Evolutionary conservation across 495 filamentous ascomycete species (phyloP).

Genomic region (Hyaloscypha bicolor): DNA sequence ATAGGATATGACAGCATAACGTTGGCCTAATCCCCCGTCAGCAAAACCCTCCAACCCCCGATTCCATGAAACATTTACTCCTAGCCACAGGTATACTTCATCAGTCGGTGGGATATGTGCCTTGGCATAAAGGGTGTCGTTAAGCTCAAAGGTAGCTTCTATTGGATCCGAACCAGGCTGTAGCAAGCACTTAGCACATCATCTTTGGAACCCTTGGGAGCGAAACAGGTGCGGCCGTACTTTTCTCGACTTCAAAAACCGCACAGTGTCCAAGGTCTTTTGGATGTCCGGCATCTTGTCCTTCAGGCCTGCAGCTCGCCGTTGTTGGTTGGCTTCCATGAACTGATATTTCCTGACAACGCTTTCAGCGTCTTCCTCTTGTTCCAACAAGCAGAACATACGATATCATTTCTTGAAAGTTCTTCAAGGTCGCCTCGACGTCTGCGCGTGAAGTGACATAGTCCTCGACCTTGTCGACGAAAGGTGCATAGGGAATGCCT

Average conservation of each 20-base stretch:
- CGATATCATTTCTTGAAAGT: slow-evolving; percentile 99
- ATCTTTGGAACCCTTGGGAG: not conserved
- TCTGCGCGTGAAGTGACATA: slow-evolving; percentile 86
- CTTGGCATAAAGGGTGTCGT: slow-evolving; percentile 93
- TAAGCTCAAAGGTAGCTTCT: slow-evolving; percentile 92
- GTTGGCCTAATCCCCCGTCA: slow-evolving; percentile 65
- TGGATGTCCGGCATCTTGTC: slow-evolving; percentile 98
- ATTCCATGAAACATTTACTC: slow-evolving; percentile 50
- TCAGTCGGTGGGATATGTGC: slow-evolving; percentile 79
- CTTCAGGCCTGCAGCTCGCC: slow-evolving; percentile 77
- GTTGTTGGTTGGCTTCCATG: slow-evolving; percentile 93
- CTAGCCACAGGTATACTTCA: slow-evolving; percentile 96
- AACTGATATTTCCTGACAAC: slow-evolving; percentile 89
- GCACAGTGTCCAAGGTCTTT: slow-evolving; percentile 94
- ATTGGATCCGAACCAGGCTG: slow-evolving; percentile 61
- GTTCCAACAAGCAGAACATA: slow-evolving; percentile 7
- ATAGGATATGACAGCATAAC: slow-evolving; percentile 97
- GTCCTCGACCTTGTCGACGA: slow-evolving; percentile 95
- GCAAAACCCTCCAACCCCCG: slow-evolving; percentile 1
- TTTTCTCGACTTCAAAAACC: slow-evolving; percentile 73
- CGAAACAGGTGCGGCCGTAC: slow-evolving; percentile 40
- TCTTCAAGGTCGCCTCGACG: slow-evolving; percentile 86
- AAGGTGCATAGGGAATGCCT: slow-evolving; percentile 92
- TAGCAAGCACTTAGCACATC: slow-evolving; percentile 16
- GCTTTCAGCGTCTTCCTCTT: slow-evolving; percentile 18